A percentile compares a stretch with the other conserved stretches of the same genome.
phyloP scores from a whole-genome alignment of 441 rosid genomes.

The Corymbia calophylla region DNA sequence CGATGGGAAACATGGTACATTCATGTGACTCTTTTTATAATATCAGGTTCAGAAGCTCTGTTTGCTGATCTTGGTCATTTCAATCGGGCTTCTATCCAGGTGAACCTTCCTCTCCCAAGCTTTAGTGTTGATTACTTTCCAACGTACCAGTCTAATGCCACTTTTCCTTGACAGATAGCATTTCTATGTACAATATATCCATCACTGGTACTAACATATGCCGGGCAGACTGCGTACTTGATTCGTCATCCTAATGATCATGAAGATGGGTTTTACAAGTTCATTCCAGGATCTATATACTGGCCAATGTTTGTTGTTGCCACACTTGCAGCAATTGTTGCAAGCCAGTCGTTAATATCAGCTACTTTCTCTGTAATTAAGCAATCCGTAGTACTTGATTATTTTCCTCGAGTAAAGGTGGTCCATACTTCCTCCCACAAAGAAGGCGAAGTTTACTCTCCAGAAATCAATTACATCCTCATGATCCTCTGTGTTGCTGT shows the following conservation, averaged over 20 bases:
- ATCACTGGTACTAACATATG: constrained; percentile 57
- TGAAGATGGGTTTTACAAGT: constrained; percentile 61
- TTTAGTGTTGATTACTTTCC: neutral
- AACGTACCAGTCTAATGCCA: neutral
- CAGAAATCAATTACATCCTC: constrained; percentile 62
- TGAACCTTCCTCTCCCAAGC: neutral
- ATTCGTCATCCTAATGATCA: constrained; percentile 53
- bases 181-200: constrained; percentile 56
- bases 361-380: constrained; percentile 69
- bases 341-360: constrained; percentile 68
- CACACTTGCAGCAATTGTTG: constrained; percentile 52
- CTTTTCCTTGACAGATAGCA: constrained; percentile 36
- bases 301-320: constrained; percentile 62
- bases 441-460: constrained; percentile 73
- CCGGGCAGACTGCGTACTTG: constrained; percentile 66
- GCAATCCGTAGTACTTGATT: constrained; percentile 68
- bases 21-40: neutral
- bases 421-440: constrained; percentile 53
- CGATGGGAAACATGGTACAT: neutral
- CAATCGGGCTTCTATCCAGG: constrained; percentile 58
- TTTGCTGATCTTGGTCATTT: constrained; percentile 81
- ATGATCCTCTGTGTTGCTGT: constrained; percentile 63
- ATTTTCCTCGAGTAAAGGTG: constrained; percentile 65
- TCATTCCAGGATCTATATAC: constrained; percentile 40
- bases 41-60: constrained; percentile 59